Percentiles rank a stretch among this genome's conserved stretches.
Evolutionary conservation across 768 basidiomycete genomes (phyloP).

Genomic region (Mycena polygramma): DNA sequence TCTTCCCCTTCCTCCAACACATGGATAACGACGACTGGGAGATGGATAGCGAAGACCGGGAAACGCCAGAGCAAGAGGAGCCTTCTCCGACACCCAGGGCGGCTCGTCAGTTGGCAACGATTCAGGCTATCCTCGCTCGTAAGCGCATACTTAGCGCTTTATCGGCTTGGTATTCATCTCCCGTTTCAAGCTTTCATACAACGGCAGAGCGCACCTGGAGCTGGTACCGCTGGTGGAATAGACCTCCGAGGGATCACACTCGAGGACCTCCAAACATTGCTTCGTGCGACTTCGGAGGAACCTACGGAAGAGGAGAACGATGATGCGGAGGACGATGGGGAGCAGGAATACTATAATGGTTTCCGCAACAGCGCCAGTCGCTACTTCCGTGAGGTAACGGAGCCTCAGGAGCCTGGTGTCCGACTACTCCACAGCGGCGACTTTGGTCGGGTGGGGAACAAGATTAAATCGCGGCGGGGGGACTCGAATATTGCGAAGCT

Average conservation of each 20-base stretch:
- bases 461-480: constrained; percentile 57
- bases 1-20: not conserved
- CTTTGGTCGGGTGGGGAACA: constrained; percentile 76
- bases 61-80: constrained; percentile 32
- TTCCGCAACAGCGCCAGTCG: constrained; percentile 44
- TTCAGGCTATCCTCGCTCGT: constrained; percentile 35
- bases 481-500: constrained; percentile 62
- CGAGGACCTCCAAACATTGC: constrained; percentile 42
- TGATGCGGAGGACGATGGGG: constrained; percentile 55
- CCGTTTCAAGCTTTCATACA: constrained; percentile 22
- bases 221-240: constrained; percentile 8
- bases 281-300: constrained; percentile 24
- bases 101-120: constrained; percentile 19
- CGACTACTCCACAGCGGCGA: constrained; percentile 81
- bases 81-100: constrained; percentile 41
- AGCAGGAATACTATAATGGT: constrained; percentile 46
- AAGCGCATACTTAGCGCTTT: not conserved
- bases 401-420: constrained; percentile 75
- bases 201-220: constrained; percentile 13
- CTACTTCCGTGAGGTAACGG: constrained; percentile 54
- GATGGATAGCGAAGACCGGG: constrained; percentile 42
- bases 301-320: constrained; percentile 46
- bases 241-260: constrained; percentile 39
- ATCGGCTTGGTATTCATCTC: constrained; percentile 9
- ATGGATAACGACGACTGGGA: constrained; percentile 51